phyloP scores from a whole-genome alignment of 1,139 yeast species.

The Suhomyces maxii region DNA sequence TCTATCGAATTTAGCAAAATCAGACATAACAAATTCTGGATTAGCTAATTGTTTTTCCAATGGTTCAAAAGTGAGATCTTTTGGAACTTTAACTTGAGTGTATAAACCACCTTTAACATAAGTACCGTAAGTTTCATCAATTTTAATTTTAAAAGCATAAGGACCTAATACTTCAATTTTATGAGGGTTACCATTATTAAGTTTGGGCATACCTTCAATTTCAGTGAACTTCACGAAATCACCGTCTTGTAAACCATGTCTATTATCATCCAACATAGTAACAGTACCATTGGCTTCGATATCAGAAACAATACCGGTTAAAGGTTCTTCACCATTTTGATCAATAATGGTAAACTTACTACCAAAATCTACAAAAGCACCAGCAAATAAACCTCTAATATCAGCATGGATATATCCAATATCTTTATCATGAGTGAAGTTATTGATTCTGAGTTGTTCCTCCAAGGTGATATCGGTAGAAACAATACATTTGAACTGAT shows the following conservation, averaged over 20 bases:
- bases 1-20: constrained; percentile 91
- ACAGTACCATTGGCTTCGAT: constrained; percentile 89
- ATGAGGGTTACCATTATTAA: constrained; percentile 72
- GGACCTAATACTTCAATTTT: constrained; percentile 90
- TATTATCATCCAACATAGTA: constrained; percentile 84
- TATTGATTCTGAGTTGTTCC: constrained; percentile 73
- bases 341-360: constrained; percentile 76
- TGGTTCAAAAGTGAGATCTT: constrained; percentile 58
- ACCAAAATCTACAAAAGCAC: constrained; percentile 89
- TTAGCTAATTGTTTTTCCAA: constrained; percentile 60
- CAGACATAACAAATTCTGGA: constrained; percentile 85
- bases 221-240: constrained; percentile 87
- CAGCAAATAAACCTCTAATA: constrained; percentile 85
- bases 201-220: constrained; percentile 66
- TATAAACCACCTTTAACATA: constrained; percentile 86
- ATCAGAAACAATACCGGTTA: constrained; percentile 81
- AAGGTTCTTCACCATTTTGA: constrained; percentile 90
- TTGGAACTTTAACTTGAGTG: constrained; percentile 89
- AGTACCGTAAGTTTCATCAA: constrained; percentile 55
- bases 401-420: constrained; percentile 83
- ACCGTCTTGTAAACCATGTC: constrained; percentile 95
- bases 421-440: constrained; percentile 67
- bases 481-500: constrained; percentile 76
- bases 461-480: constrained; percentile 76
- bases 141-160: constrained; percentile 75